Base-by-base conservation (phyloP, 331 rosid genomes). In the Arachis monticola region DNA sequence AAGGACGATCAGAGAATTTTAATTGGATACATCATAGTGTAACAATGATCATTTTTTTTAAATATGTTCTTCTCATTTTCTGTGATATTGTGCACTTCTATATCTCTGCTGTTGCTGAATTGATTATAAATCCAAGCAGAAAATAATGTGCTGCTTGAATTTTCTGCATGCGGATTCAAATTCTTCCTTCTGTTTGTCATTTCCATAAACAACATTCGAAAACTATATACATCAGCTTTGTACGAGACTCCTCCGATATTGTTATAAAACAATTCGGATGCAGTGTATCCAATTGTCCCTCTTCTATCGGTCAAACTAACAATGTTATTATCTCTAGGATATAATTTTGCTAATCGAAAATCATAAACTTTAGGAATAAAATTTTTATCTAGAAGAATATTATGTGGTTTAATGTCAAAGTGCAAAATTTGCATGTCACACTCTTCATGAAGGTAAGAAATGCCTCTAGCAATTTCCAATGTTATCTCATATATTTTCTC, bases 261-360 rank as follows among this genome's bases (percentile, higher is more conserved):
- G 30, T 27, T 27, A 1, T 27, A 27, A 27, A 27, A 27, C 30
- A 27, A 22, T 22, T 22, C 27, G 27, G 27, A 1, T 22, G 27
- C 27, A 22, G 27, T 22, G 27, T 22, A 22, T 22, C 27, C 27
- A 22, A 22, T 22, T 22, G 1, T 22, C 1, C 27, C 1, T 22
- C 27, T 22, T 22, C 27, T 22, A 22, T 22, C 27, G 27, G 27
- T 22, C 27, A 22, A 22, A 22, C 27, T 22, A 0, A 22, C 27
- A 22, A 22, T 22, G 27, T 22, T 22, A 22, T 22, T 22, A 22
- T 22, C 1, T 22, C 27, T 22, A 22, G 1, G 27, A 22, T 22
- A 22, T 22, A 84, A 40, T n/a, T 79, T 84, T 13, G 83, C 88
- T 6, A 76, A 50, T 31, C 68, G 67, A 14, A 76, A 76, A n/a